These are phyloP conservation scores for Aspergillus fijiensis DNA, from an alignment of 2,329 filamentous ascomycete species.

Conservation along the genomic window DNA sequence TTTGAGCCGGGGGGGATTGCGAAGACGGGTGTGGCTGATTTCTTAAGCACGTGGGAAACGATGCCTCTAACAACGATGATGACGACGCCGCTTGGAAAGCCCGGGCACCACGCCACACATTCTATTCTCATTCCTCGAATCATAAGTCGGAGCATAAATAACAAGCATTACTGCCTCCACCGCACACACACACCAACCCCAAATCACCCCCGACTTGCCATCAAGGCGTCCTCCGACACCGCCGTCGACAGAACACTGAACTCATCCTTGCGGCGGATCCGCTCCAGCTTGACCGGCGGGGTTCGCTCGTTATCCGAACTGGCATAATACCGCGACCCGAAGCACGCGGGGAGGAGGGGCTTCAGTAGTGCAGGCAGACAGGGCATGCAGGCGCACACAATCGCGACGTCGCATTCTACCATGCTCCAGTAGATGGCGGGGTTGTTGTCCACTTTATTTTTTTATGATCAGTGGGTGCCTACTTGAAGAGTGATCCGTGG, in stretches of 20 bases:
- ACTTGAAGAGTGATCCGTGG: too few species aligned
- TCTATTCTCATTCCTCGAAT: too few species aligned
- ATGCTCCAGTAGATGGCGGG: constrained; percentile 44
- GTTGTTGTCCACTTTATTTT: constrained; percentile 37
- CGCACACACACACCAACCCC: neutral
- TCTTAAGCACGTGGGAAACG: too few species aligned
- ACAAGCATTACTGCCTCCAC: neutral
- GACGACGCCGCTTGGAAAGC: too few species aligned
- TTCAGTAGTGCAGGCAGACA: constrained; percentile 31
- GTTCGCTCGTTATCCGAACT: neutral
- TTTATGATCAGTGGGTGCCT: neutral
- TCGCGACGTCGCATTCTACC: constrained; percentile 45
- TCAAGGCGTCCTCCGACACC: constrained; percentile 4
- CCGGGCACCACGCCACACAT: too few species aligned
- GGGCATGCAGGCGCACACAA: constrained; percentile 49
- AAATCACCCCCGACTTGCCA: neutral
- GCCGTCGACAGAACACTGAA: constrained; percentile 6
- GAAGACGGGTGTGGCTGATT: too few species aligned
- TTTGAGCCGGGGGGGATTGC: too few species aligned
- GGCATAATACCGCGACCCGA: constrained; percentile 4
- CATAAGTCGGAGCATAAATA: neutral
- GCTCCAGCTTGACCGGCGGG: constrained; percentile 1
- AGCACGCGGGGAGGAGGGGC: constrained; percentile 18
- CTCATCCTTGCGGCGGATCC: neutral
- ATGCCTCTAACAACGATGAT: too few species aligned